Evolutionary conservation across 331 rosid genomes (phyloP).

Genomic region (Pyracantha coccinea): DNA sequence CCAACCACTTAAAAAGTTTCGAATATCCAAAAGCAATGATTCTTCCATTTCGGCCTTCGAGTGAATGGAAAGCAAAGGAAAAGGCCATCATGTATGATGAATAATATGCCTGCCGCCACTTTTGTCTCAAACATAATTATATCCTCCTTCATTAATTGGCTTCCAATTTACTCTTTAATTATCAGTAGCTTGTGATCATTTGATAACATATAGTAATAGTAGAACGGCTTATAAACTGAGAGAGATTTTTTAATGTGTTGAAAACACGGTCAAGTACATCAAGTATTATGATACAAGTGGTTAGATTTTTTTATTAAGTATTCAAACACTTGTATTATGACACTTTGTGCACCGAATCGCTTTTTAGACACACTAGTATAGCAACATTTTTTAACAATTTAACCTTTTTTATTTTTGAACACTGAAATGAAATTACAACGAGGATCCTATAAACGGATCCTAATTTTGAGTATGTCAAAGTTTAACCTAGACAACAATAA

Average conservation of each 20-base stretch:
- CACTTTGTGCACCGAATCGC: no score
- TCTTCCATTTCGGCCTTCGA: not conserved
- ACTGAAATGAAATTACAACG: not conserved
- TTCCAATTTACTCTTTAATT: not conserved
- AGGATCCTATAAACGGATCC: not conserved
- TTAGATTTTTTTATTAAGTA: no score
- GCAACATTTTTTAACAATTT: not conserved
- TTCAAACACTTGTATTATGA: no score
- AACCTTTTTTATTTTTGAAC: not conserved
- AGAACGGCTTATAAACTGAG: not conserved
- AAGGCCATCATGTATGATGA: not conserved
- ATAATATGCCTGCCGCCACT: not conserved
- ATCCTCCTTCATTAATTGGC: not conserved
- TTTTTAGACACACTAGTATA: no score
- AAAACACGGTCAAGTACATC: no score
- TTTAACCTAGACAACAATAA: not conserved
- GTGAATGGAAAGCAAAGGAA: not conserved
- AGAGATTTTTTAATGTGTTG: no score
- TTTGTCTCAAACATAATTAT: not conserved
- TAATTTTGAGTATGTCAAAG: not conserved
- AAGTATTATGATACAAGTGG: no score
- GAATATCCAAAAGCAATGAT: not conserved
- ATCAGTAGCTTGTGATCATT: not conserved
- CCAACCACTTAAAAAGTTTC: not conserved
- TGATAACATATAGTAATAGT: not conserved